Base-by-base conservation (phyloP, 352 stramenopile genomes). In the Phytophthora brassicae region DNA sequence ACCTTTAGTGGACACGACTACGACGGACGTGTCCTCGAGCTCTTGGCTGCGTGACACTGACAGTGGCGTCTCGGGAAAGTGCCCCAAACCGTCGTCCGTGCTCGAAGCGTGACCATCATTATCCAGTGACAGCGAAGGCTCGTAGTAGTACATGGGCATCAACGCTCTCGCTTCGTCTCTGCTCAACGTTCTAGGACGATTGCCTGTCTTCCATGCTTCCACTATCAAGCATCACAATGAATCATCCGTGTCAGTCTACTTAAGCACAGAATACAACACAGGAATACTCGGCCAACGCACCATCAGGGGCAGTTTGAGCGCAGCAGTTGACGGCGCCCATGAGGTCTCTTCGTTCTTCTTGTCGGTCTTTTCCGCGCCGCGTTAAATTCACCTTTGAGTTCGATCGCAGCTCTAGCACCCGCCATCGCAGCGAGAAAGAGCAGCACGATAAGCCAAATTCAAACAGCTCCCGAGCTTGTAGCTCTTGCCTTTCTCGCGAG, bases 101-200 rank as follows among this genome's bases (percentile, higher is more conserved):
- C 55, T 72, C 17, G 63, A 71, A 3, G 38, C 52, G 19, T 29
- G 35, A 19, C 56, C 55, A 60, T 71, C 66, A 14, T 68, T 28
- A 26, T 76, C 60, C 33, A 79, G 28, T 11, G 70, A 76, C 23
- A 75, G 36, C n/a, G 70, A 79, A 16, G 67, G 61, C 52, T 75
- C 66, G 44, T 71, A 74, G 57, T 68, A 52, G 28, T 79, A 79
- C 45, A 75, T 74, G 17, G 70, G 64, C 70, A 79, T 66, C n/a
- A 72, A 33, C 16, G 16, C 43, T 60, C 19, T 74, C 49, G 65
- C 66, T 60, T 79, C 57, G 13, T 42, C 31, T 49, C 48, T 58
- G 28, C 45, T 76, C 19, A 70, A 22, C 20, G 64, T 65, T 7
- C 61, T 50, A 12, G 26, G 13, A 3, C 35, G 66, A 6, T 54